Evolutionary conservation across 495 filamentous ascomycete genomes (phyloP), one percentile per base, ranked within the genome.

Genomic region (Pyronema omphalodes): DNA sequence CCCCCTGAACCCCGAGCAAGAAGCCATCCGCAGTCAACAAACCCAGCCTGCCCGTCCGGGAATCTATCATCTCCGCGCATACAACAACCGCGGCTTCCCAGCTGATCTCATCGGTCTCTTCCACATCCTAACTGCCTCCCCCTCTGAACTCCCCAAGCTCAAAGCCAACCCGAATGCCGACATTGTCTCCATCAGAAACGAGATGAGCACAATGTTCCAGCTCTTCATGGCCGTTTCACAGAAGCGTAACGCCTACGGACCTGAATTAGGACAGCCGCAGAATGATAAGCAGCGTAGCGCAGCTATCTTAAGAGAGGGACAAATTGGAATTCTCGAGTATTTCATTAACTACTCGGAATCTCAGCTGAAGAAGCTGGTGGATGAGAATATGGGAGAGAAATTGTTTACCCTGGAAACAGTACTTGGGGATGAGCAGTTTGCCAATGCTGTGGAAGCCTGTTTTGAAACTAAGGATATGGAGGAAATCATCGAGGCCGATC

Each of bases 41-140:
- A 1, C 41, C 44, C 39, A 56, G 12, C 37, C 50, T 41, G 0
- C n/a, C 44, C 15, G 56, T 51, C 7, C 44, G 60, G 18, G 33
- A 17, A 44, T 37, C n/a, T 55, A 59, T 44, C 54, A 65, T 40
- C 44, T 65, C 29, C 23, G 58, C 6, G 34, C 35, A 9, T 51
- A 55, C 17, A 23, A n/a, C 18, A 23, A 23, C 29, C 44, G 15
- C 15, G 15, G 7, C 9, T 17, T 37, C 17, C 62, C 62, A 1
- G 15, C 11, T 9, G 15, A 37, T 1, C 58, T 65, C 12, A 34
- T 55, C 6, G 7, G 9, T 3, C 58, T 65, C 17, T 65, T 65
- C 48, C 55, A 49, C 18, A 29, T 65, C 18, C 51, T 65, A 14
- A 64, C 62, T 7, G 56, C 62, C 12, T 56, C 58, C 0, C 51